Percentiles rank a stretch among this genome's conserved stretches.
Conservation (phyloP, 768 basidiomycete genomes). For the Leccinum truebloodii region DNA sequence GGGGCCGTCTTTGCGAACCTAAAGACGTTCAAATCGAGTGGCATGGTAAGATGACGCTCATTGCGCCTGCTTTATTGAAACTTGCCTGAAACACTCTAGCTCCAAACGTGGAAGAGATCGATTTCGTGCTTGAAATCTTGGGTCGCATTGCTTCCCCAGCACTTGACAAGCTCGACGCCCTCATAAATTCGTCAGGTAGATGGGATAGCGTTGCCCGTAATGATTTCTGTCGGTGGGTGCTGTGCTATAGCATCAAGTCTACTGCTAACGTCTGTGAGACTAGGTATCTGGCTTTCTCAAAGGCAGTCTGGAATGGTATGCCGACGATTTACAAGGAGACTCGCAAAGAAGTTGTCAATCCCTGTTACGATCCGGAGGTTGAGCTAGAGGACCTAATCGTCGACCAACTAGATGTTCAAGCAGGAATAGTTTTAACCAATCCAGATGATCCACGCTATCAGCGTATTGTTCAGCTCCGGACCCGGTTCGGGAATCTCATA, state of each 20-base stretch:
- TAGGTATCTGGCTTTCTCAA: constrained; percentile 68
- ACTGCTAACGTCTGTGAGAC: constrained; percentile 4
- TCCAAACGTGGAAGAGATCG: constrained; percentile 59
- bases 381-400: constrained; percentile 76
- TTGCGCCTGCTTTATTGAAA: constrained; percentile 4
- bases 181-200: constrained; percentile 51
- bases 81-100: constrained; percentile 37
- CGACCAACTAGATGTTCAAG: constrained; percentile 62
- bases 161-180: constrained; percentile 62
- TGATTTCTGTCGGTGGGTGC: constrained; percentile 77
- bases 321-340: constrained; percentile 65
- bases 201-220: constrained; percentile 73
- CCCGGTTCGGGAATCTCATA: constrained; percentile 66
- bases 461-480: constrained; percentile 54
- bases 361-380: constrained; percentile 57
- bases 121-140: constrained; percentile 77
- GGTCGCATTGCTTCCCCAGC: constrained; percentile 65
- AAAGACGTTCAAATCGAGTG: constrained; percentile 84
- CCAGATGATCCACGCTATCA: constrained; percentile 75
- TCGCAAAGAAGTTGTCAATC: constrained; percentile 55
- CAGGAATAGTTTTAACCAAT: constrained; percentile 75
- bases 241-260: background rate
- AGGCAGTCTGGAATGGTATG: constrained; percentile 77
- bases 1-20: constrained; percentile 80
- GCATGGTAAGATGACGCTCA: constrained; percentile 57